Percentiles rank a stretch among this genome's conserved stretches.
phyloP scores from a whole-genome alignment of 2,329 filamentous ascomycete species.

The Trichophyton benhamiae region DNA sequence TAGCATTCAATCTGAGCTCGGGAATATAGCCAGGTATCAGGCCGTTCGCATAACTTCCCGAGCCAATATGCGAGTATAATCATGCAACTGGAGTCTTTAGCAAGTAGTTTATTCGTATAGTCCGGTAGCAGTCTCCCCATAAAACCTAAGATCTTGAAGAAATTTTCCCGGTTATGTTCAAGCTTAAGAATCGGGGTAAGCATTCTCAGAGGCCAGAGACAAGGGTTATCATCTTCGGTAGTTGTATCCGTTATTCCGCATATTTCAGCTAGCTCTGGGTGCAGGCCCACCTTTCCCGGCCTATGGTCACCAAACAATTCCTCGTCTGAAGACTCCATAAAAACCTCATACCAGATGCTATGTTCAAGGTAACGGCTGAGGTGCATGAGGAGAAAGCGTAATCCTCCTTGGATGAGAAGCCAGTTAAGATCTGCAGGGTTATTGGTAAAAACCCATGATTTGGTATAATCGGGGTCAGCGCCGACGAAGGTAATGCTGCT shows the following conservation, averaged over 20 bases:
- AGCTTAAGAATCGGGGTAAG: constrained; percentile 23
- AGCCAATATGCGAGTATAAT: constrained; percentile 28
- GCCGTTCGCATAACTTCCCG: constrained; percentile 18
- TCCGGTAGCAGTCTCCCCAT: constrained; percentile 25
- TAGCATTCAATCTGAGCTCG: constrained; percentile 24
- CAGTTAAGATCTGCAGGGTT: constrained; percentile 24
- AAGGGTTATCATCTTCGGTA: constrained; percentile 24
- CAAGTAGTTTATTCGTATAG: constrained; percentile 20
- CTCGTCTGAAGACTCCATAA: constrained; percentile 19
- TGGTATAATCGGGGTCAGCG: constrained; percentile 21
- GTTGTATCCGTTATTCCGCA: constrained; percentile 23
- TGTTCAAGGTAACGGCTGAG: constrained; percentile 17
- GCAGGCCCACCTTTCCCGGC: constrained; percentile 19
- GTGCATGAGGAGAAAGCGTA: constrained; percentile 22
- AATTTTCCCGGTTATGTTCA: constrained; percentile 16
- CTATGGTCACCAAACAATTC: constrained; percentile 21
- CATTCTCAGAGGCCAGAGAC: constrained; percentile 27
- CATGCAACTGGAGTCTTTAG: constrained; percentile 23
- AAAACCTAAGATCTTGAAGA: constrained; percentile 21
- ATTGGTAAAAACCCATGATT: constrained; percentile 27
- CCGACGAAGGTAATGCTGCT: constrained; percentile 25
- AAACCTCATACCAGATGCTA: constrained; percentile 27
- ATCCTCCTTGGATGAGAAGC: constrained; percentile 26
- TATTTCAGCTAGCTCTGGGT: constrained; percentile 23
- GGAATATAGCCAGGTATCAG: constrained; percentile 23